Base-by-base conservation (phyloP, 2,329 filamentous ascomycete species). In the Trichoderma afroharzianum region DNA sequence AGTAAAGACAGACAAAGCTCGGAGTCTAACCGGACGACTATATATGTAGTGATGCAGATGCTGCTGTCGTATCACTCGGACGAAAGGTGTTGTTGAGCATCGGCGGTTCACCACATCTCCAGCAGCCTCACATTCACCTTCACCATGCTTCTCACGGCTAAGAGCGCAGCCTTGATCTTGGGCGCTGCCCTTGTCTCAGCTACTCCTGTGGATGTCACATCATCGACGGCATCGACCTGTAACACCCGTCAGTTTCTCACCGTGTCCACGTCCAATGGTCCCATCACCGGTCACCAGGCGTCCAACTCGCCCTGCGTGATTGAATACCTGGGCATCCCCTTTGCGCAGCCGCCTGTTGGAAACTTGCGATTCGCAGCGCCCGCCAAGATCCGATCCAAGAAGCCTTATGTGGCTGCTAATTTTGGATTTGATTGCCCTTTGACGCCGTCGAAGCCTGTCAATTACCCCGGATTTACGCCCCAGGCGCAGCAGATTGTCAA, bases 321-420 rank as follows among this genome's bases (percentile, higher is more conserved):
- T 6, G 81, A 83, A 72, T 83, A 81, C 62, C 76, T 83, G 1
- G 82, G 81, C 50, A 82, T 85, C 18, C 79, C 81, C 3, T 84
- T 82, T 64, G 82, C 80, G 8, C 79, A 79, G 24, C 79, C 81
- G 2, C 82, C 83, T 0, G 73, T 79, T 1, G 80, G 79, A 5
- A 70, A 79, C 15, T 74, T 83, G 68, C 80, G 82, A 3, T 85
- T 84, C 58, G 74, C 76, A 3, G 75, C 79, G 21, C 82, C 82
- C 6, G 69, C 79, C n/a, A 74, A 70, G 4, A 77, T 81, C 57
- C 70, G n/a, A 18, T 68, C 71, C 11, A 73, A 68, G 18, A 61
- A 47, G 26, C 43, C 71, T 0, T 75, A 77, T n/a, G 70, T 75
- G 3, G 78, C 78, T 7, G 73, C 76, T 15, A 61, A 71, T 2